Evolutionary conservation across 257 asterid species (phyloP), one percentile per base, ranked within the genome.

Genomic region (Solanum pennellii): DNA sequence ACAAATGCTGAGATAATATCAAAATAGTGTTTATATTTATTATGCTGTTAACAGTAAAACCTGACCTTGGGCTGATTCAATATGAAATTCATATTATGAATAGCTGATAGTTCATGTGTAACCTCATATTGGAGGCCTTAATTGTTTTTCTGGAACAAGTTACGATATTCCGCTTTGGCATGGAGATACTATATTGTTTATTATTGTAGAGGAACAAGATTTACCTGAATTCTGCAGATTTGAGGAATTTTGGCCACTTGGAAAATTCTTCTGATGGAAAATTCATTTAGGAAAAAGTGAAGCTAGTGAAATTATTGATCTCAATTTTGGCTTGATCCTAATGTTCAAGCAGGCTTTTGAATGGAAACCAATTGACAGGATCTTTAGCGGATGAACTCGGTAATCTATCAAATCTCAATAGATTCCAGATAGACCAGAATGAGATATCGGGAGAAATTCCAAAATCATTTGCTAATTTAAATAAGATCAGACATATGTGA

Each of bases 391-490:
- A 87, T 49, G 92, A 92, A 87, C 93, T 92, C 12, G 93, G 93
- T 15, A 71, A 91, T 84, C 92, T 91, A 37, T 80, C 91, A 42
- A 83, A 88, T 60, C 85, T 92, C 71, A n/a, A 88, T 71, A 91
- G 94, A 86, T 84, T 92, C 89, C 94, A 92, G 88, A 87, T 92
- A 49, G 94, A 92, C 82, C 37, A 87, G 86, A 92, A 92, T 77
- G 89, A 90, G 86, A 72, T 92, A 80, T 92, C 93, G 6, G 94
- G 94, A 39, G 80, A 88, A 35, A 90, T 91, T 83, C 93, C 93
- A 52, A 86, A 80, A 85, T 88, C 93, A 47, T 87, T 87, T 71
- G 65, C 93, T 74, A 87, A 91, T 83, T 59, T 92, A 88, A 80
- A 86, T 45, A 88, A 83, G n/a, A 60, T 92, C 33, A 86, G 74